Percentiles rank a stretch among this genome's conserved stretches.
Evolutionary conservation across 164 flowering plant genomes (phyloP).

Genomic region (Macadamia integrifolia): DNA sequence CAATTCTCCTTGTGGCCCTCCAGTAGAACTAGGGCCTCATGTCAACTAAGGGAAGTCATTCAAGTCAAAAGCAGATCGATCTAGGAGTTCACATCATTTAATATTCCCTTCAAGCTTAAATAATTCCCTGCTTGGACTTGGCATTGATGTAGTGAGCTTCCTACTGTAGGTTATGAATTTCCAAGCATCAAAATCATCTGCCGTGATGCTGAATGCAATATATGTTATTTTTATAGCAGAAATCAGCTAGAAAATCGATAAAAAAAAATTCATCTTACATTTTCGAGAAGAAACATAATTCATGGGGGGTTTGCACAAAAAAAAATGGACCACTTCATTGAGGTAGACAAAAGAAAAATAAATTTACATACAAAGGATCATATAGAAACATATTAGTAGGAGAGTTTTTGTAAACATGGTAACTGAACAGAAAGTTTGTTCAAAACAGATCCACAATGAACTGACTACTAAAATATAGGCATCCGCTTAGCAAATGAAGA

Average conservation of each 20-base stretch:
- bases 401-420: neutral
- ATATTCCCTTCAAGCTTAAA: too few relatives aligned
- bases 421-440: too few relatives aligned
- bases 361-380: too few relatives aligned
- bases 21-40: conserved; percentile 94
- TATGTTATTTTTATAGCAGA: neutral
- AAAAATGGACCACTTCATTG: too few relatives aligned
- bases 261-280: too few relatives aligned
- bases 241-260: too few relatives aligned
- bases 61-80: conserved; percentile 78
- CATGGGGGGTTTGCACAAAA: too few relatives aligned
- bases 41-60: conserved; percentile 90
- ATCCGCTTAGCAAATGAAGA: neutral
- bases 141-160: conserved; percentile 68
- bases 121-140: conserved; percentile 70
- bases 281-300: too few relatives aligned
- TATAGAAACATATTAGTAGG: neutral
- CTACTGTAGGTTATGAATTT: conserved; percentile 70
- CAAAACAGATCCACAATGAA: too few relatives aligned
- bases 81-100: conserved; percentile 82
- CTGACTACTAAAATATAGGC: neutral
- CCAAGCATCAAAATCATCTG: conserved; percentile 94
- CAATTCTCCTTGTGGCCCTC: conserved; percentile 92
- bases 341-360: neutral
- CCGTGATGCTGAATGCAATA: too few relatives aligned